Conservation (phyloP, 2,329 filamentous ascomycete genomes). For the Trichophyton schoenleinii region DNA sequence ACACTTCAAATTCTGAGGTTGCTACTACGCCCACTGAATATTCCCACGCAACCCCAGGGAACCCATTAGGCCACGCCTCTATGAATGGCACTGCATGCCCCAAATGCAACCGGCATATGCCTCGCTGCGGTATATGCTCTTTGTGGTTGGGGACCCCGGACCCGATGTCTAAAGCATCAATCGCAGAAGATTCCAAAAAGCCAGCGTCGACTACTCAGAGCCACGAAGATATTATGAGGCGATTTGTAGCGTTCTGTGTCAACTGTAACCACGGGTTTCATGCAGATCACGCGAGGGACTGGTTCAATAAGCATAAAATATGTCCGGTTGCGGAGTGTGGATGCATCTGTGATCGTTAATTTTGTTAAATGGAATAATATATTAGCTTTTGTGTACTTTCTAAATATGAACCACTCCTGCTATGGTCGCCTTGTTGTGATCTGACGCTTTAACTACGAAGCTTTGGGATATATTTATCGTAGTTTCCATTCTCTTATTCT, state of each 20-base stretch:
- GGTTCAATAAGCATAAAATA: slow-evolving; percentile 44
- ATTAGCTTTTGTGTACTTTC: no score
- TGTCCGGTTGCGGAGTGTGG: slow-evolving; percentile 45
- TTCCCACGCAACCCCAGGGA: slow-evolving; percentile 24
- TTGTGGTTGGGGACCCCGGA: slow-evolving; percentile 50
- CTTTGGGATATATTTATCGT: no score
- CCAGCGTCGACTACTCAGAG: not conserved
- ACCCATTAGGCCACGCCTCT: slow-evolving; percentile 24
- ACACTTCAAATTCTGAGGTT: slow-evolving; percentile 21
- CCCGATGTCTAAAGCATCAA: slow-evolving; percentile 33
- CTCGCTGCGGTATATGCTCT: slow-evolving; percentile 50
- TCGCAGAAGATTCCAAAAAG: slow-evolving; percentile 23
- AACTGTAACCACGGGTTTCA: slow-evolving; percentile 53
- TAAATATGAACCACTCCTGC: no score
- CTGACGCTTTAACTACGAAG: no score
- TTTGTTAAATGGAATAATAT: not conserved
- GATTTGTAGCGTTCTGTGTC: slow-evolving; percentile 49
- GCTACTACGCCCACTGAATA: slow-evolving; percentile 18
- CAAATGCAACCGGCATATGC: slow-evolving; percentile 50
- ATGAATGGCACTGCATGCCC: slow-evolving; percentile 45
- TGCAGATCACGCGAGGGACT: slow-evolving; percentile 49
- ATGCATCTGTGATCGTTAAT: slow-evolving; percentile 37
- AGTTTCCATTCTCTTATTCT: no score
- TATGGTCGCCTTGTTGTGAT: no score
- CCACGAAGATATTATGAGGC: slow-evolving; percentile 38